Conservation (phyloP, 805 yeast genomes). For the Candida sanyiensis region DNA sequence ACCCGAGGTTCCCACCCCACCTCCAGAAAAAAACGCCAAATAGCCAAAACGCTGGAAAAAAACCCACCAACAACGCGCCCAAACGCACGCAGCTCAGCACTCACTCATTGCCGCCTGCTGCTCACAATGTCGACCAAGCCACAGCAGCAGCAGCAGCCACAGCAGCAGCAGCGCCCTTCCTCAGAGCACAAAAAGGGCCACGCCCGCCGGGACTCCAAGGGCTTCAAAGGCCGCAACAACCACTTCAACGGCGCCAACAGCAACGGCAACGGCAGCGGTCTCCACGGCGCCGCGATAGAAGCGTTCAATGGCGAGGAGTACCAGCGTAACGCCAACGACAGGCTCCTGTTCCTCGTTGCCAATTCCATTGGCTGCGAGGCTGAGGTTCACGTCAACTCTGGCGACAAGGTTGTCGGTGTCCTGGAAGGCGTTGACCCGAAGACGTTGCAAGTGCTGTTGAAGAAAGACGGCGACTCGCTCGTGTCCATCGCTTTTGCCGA, state of each 20-base stretch:
- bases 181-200: conserved; percentile 9
- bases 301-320: conserved; percentile 21
- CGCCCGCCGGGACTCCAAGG: conserved; percentile 17
- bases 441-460: conserved; percentile 29
- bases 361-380: conserved; percentile 56
- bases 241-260: conserved; percentile 4
- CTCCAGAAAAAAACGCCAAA: too few species aligned
- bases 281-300: conserved; percentile 4
- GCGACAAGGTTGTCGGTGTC: conserved; percentile 54
- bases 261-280: conserved; percentile 3
- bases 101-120: neutral
- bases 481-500: conserved; percentile 28
- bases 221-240: conserved; percentile 12
- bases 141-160: conserved; percentile 1
- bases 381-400: conserved; percentile 56
- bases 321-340: conserved; percentile 37
- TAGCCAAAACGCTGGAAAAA: neutral
- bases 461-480: conserved; percentile 28
- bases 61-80: neutral
- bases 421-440: conserved; percentile 50
- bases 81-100: neutral
- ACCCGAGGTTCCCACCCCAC: too few species aligned
- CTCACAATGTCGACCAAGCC: conserved; percentile 8
- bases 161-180: conserved; percentile 5
- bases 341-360: conserved; percentile 48